Base-by-base conservation (phyloP, 2,329 filamentous ascomycete species). In the Pyrenochaeta sp. region DNA sequence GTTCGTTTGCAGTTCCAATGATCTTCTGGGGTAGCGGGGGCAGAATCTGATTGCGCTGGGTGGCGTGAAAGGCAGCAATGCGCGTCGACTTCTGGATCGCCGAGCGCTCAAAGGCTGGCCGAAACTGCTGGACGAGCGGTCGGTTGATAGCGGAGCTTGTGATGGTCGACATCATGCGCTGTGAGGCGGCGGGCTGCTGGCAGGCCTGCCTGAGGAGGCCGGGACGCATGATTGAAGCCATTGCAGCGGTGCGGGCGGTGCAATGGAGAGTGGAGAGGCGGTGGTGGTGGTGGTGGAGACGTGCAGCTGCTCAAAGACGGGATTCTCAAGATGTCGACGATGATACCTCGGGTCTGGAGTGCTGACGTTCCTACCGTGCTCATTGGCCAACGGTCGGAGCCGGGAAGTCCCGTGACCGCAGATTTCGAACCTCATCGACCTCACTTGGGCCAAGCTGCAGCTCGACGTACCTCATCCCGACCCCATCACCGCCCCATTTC, bases 1-100 rank as follows among this genome's bases (percentile, higher is more conserved):
- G 86, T 72, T 98, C 93, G 80, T 99, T 99, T 74, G 93, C 84
- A 68, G 86, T 87, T 79, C 92, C 92, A 56, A 90, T 74, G 65
- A 96, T 85, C 90, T 80, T 83, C 95, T 92, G 95, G 71, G 93
- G 92, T 63, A 90, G 85, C 50, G 92, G 88, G 55, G 94, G 92
- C 52, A 99, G 84, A 72, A 94, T 89, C 73, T 84, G 83, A 77
- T 86, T 85, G 79, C 86, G 85, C 78, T 87, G 84, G 36, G 91
- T 91, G 71, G 89, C 91, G 79, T 97, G 93, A 85, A 99, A 97
- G 67, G 90, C 88, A 63, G 92, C 89, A 68, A 88, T 82, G 76
- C 87, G 75, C 48, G 76, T 71, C 42, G 77, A 71, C 47, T 66
- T 66, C 69, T 78, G 73, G 61, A 77, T 62, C 49, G 67, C 65